Conservation (phyloP, 805 yeast genomes). For the Candida ovalis region DNA sequence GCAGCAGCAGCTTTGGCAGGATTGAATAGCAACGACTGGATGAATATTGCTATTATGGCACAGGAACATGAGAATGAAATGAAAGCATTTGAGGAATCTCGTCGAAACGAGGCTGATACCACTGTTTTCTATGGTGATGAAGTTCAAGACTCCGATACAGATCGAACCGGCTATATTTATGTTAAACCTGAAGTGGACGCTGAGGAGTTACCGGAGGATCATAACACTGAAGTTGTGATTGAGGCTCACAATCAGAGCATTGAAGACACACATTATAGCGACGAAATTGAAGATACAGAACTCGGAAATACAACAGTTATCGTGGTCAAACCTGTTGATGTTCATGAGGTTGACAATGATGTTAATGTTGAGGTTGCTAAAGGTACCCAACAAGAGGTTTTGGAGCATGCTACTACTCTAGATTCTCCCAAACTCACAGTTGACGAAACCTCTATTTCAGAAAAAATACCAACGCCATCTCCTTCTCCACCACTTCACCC, state of each 20-base stretch:
- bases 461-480: background rate
- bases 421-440: conserved; percentile 9
- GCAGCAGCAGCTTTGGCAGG: background rate
- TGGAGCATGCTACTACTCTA: conserved; percentile 4
- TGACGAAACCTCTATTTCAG: background rate
- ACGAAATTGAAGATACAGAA: background rate
- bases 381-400: background rate
- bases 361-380: background rate
- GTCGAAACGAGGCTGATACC: background rate
- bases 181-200: background rate
- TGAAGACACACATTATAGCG: background rate
- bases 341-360: background rate
- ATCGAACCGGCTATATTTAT: background rate
- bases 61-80: conserved; percentile 2
- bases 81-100: background rate
- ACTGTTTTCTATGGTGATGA: conserved; percentile 7
- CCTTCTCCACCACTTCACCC: conserved; percentile 14
- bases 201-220: too few relatives aligned
- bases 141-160: conserved; percentile 2
- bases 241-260: background rate
- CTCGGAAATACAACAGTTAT: conserved; percentile 6
- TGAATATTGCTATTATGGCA: conserved; percentile 11
- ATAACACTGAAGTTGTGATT: background rate
- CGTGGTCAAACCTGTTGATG: conserved; percentile 2
- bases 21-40: conserved; percentile 6